Percentiles rank a stretch among this genome's conserved stretches.
phyloP scores from a whole-genome alignment of 192 early-diverging fungal species.

The Spizellomyces punctatus region DNA sequence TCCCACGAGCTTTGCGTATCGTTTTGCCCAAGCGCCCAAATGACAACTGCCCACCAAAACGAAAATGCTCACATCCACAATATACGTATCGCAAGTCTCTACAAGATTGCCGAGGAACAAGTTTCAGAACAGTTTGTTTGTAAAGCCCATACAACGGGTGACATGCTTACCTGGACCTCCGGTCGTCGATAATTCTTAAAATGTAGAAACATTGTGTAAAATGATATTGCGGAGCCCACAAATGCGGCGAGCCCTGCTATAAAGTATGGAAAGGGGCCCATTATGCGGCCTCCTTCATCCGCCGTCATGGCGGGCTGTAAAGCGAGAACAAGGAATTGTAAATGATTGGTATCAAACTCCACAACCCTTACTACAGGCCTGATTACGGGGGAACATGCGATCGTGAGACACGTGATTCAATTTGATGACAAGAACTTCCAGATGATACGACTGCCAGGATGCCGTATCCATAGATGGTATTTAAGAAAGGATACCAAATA shows the following conservation, averaged over 20 bases:
- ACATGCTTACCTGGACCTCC: constrained; percentile 50
- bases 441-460: too few relatives aligned
- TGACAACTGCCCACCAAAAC: neutral
- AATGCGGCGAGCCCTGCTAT: constrained; percentile 25
- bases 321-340: too few relatives aligned
- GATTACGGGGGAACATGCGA: too few relatives aligned
- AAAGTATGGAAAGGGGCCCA: constrained; percentile 2
- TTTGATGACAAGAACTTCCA: too few relatives aligned
- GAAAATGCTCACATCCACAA: constrained; percentile 39
- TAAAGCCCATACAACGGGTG: neutral
- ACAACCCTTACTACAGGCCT: too few relatives aligned
- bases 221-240: constrained; percentile 16
- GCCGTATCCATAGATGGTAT: too few relatives aligned
- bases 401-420: too few relatives aligned
- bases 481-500: too few relatives aligned
- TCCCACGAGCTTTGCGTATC: constrained; percentile 12
- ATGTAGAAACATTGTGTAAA: constrained; percentile 45
- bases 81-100: constrained; percentile 63
- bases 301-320: too few relatives aligned
- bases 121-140: neutral
- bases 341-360: too few relatives aligned
- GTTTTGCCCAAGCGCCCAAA: constrained; percentile 16
- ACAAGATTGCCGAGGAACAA: neutral
- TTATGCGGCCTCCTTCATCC: too few relatives aligned
- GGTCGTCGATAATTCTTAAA: constrained; percentile 55